Conservation (phyloP, 2,329 filamentous ascomycete genomes). For the Aspergillus spinulosporus region DNA sequence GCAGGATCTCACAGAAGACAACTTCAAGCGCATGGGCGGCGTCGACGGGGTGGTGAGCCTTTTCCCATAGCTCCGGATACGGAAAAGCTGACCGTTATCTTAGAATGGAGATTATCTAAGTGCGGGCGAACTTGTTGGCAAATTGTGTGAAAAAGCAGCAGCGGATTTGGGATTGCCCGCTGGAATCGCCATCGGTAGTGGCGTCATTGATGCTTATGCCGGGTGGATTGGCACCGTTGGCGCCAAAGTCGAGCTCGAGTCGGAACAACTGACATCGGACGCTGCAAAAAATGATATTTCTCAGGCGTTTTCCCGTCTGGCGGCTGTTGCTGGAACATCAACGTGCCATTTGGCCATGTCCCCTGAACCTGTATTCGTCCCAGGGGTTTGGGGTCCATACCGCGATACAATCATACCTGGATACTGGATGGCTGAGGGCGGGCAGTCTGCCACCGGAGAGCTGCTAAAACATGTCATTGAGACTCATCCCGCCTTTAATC, state of each 20-base stretch:
- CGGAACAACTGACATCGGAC: conserved; percentile 66
- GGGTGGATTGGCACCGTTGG: conserved; percentile 99
- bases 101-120: conserved; percentile 91
- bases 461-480: conserved; percentile 92
- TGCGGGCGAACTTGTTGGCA: conserved; percentile 86
- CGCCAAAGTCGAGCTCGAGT: conserved; percentile 78
- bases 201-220: conserved; percentile 97
- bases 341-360: conserved; percentile 98
- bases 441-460: conserved; percentile 94
- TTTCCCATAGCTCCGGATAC: conserved; percentile 11
- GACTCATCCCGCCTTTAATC: conserved; percentile 85
- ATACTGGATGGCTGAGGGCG: conserved; percentile 96
- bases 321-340: conserved; percentile 92
- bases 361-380: conserved; percentile 85
- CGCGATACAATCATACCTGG: conserved; percentile 86
- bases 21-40: conserved; percentile 91
- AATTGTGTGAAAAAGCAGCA: conserved; percentile 79
- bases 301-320: conserved; percentile 88
- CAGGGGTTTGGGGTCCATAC: conserved; percentile 97
- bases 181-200: conserved; percentile 89
- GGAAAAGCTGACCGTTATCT: conserved; percentile 13
- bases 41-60: conserved; percentile 87
- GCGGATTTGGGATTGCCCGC: conserved; percentile 78
- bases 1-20: conserved; percentile 76
- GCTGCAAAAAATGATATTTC: conserved; percentile 79